These are phyloP conservation scores for Linnemannia exigua DNA, from an alignment of 192 early-diverging fungal genomes.

Conservation along the genomic window DNA sequence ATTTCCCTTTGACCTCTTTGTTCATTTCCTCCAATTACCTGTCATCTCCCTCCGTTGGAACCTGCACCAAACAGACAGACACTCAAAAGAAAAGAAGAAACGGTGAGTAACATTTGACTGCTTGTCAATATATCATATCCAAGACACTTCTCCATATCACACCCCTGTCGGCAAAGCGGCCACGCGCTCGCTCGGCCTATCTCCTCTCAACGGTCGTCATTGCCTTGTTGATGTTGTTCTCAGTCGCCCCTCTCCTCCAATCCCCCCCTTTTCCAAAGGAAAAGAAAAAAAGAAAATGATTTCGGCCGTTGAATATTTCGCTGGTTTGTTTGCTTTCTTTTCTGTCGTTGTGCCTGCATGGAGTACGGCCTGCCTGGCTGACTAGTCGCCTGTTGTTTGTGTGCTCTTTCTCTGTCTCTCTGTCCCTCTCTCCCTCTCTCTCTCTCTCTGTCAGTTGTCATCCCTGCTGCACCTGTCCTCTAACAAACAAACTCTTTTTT, in stretches of 20 bases:
- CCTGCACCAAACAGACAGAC: conserved; percentile 28
- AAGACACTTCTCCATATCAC: not conserved
- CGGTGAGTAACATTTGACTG: not conserved
- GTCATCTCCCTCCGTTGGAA: not conserved
- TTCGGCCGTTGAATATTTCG: not conserved
- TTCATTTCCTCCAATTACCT: conserved; percentile 9
- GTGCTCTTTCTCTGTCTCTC: not conserved
- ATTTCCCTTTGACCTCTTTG: not conserved
- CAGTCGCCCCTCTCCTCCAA: not conserved
- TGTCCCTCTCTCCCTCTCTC: not conserved
- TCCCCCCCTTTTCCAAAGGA: too few relatives aligned
- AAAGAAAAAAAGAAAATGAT: too few relatives aligned
- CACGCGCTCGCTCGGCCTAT: conserved; percentile 3
- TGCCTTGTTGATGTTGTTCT: not conserved
- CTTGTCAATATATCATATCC: not conserved
- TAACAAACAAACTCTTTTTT: not conserved
- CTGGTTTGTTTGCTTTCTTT: not conserved
- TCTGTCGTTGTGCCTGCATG: conserved; percentile 7
- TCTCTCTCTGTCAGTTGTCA: not conserved
- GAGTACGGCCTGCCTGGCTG: not conserved
- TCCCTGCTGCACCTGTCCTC: not conserved
- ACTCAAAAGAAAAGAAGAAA: not conserved
- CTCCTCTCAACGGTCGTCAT: not conserved
- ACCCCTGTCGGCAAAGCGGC: conserved; percentile 5
- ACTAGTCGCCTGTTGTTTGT: not conserved